Base-by-base conservation (phyloP, 768 basidiomycete genomes). In the Boletus reticuloceps region DNA sequence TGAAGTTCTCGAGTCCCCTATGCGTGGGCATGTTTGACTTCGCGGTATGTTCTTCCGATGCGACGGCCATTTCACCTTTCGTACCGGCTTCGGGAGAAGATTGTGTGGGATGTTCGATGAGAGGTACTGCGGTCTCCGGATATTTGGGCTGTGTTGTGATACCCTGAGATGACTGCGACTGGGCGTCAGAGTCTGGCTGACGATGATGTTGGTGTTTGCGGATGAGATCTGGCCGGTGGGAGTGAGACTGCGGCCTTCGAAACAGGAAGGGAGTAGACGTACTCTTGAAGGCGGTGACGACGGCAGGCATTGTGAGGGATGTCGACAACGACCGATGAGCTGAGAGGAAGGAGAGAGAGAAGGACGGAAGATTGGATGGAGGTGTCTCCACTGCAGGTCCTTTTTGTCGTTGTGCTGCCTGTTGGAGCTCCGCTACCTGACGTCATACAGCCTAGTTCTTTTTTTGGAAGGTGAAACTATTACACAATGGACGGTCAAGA, bases 211-310 rank as follows among this genome's bases (percentile, higher is more conserved):
- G 89, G 75, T 91, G 89, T 67, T 73, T 73, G 51, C 90, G 82
- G 55, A 92, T 88, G 55, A 92, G 84, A 75, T 88, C 90, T 91
- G 56, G 45, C 31, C 49, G 34, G 60, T 62, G 55, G 60, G 64
- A 58, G 59, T 67, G 56, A 54, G 50, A 54, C 42, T 41, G 43
- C 50, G 53, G 53, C 25, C 27, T 19, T 56, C 40, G 8, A 48
- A 57, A 61, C 29, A 40, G 50, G 49, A 38, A 40, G 12, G 16
- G 34, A 22, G 41, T 12, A 39, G 31, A 73, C 79, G 39, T 69
- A 92, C 91, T 94, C 79, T 93, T 94, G 77, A 94, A 90, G 20
- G 88, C 88, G 72, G 93, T 85, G 64, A 94, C 87, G 50, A 92
- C 88, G 54, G 79, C 79, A 58, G 86, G 85, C 87, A 88, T 88